Evolutionary conservation across 202 grass and related monocot species (phyloP).

Genomic region (Panicum hallii): DNA sequence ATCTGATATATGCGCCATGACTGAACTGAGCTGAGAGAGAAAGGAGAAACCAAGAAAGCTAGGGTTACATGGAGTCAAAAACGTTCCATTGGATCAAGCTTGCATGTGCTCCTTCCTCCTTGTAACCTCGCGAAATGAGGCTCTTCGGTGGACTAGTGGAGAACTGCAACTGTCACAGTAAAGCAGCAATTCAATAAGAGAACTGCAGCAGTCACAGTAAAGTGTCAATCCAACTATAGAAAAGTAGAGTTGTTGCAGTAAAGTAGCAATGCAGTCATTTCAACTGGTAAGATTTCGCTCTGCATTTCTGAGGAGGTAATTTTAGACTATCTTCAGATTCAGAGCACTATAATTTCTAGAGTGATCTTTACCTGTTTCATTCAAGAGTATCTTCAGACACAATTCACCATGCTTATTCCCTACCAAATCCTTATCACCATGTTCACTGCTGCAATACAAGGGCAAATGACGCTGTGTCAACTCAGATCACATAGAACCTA

Average conservation of each 20-base stretch:
- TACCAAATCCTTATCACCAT: background rate
- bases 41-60: too few species aligned
- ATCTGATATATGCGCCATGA: too few species aligned
- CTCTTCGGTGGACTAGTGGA: background rate
- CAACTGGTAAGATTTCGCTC: background rate
- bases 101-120: background rate
- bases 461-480: constrained; percentile 12
- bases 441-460: background rate
- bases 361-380: background rate
- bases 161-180: background rate
- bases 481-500: constrained; percentile 23
- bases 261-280: background rate
- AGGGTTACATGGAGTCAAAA: too few species aligned
- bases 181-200: background rate
- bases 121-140: background rate
- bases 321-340: constrained; percentile 4
- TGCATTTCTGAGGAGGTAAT: background rate
- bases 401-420: background rate
- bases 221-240: background rate
- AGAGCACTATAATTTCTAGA: background rate
- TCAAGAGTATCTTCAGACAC: too few species aligned
- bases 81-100: too few species aligned
- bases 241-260: background rate
- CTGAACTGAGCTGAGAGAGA: too few species aligned
- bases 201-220: background rate